These are phyloP conservation scores for Citrus australasica DNA, from an alignment of 345 rosid species.

Conservation along the genomic window DNA sequence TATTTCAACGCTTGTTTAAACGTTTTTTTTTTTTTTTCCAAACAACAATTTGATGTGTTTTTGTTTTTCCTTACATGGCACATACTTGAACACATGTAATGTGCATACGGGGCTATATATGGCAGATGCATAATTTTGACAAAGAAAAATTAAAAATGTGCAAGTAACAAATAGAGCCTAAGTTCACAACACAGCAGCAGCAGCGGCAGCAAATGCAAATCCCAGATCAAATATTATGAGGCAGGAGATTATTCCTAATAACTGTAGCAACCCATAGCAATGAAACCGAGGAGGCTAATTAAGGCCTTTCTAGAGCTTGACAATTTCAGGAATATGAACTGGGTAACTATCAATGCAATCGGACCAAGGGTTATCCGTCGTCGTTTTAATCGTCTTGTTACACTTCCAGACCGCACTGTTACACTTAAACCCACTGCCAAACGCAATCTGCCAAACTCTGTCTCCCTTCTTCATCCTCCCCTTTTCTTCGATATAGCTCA, in stretches of 20 bases:
- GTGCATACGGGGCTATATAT: not conserved
- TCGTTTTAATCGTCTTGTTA: slow-evolving; percentile 54
- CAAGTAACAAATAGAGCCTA: too few relatives aligned
- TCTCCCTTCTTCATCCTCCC: slow-evolving; percentile 75
- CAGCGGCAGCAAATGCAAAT: not conserved
- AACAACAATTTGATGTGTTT: not conserved
- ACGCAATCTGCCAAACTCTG: slow-evolving; percentile 79
- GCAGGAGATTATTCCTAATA: not conserved
- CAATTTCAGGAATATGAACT: slow-evolving; percentile 72
- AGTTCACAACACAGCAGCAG: too few relatives aligned
- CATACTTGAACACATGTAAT: not conserved
- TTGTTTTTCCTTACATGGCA: not conserved
- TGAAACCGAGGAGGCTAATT: slow-evolving; percentile 10
- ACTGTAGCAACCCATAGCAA: not conserved
- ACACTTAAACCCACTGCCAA: slow-evolving; percentile 93
- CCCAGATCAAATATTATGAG: not conserved
- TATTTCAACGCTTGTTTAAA: not conserved
- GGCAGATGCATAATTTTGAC: not conserved
- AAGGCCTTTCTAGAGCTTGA: slow-evolving; percentile 40
- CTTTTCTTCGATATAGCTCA: slow-evolving; percentile 71
- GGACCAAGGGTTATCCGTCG: slow-evolving; percentile 61
- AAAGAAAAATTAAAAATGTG: not conserved
- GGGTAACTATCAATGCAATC: slow-evolving; percentile 76
- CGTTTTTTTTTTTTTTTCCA: not conserved
- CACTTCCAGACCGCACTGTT: slow-evolving; percentile 93